Evolutionary conservation across 2,329 filamentous ascomycete species (phyloP).

Genomic region (Xylaria sp.): DNA sequence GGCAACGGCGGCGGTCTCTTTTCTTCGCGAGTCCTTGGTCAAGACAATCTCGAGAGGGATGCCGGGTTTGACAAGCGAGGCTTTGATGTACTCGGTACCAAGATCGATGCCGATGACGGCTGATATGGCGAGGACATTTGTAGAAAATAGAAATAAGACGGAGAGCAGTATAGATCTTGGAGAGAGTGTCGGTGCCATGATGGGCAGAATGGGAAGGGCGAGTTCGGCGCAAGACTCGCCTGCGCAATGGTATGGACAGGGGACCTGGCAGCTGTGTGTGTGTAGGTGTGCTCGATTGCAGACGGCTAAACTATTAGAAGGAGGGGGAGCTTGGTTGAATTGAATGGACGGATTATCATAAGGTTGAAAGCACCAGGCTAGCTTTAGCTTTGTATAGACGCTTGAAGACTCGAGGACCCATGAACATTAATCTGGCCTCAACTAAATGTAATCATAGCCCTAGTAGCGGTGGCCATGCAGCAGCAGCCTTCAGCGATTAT

Average conservation of each 20-base stretch:
- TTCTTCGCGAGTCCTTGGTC: slow-evolving; percentile 96
- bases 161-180: slow-evolving; percentile 53
- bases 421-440: slow-evolving; percentile 40
- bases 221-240: slow-evolving; percentile 46
- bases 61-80: slow-evolving; percentile 92
- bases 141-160: slow-evolving; percentile 56
- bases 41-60: slow-evolving; percentile 97
- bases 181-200: slow-evolving; percentile 53
- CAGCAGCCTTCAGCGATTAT: slow-evolving; percentile 19
- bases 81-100: slow-evolving; percentile 97
- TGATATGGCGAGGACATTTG: slow-evolving; percentile 65
- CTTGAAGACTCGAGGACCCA: slow-evolving; percentile 17
- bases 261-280: slow-evolving; percentile 24
- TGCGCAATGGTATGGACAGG: slow-evolving; percentile 22
- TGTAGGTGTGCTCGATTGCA: neutral
- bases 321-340: slow-evolving; percentile 5
- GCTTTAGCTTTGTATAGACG: slow-evolving; percentile 26
- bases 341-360: neutral
- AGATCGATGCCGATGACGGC: slow-evolving; percentile 93
- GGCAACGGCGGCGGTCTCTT: slow-evolving; percentile 88
- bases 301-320: slow-evolving; percentile 7
- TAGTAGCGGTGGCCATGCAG: slow-evolving; percentile 30
- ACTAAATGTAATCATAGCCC: slow-evolving; percentile 25
- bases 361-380: slow-evolving; percentile 13
- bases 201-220: slow-evolving; percentile 45